phyloP scores from a whole-genome alignment of 306 rosid genomes.

The Oemleria cerasiformis region DNA sequence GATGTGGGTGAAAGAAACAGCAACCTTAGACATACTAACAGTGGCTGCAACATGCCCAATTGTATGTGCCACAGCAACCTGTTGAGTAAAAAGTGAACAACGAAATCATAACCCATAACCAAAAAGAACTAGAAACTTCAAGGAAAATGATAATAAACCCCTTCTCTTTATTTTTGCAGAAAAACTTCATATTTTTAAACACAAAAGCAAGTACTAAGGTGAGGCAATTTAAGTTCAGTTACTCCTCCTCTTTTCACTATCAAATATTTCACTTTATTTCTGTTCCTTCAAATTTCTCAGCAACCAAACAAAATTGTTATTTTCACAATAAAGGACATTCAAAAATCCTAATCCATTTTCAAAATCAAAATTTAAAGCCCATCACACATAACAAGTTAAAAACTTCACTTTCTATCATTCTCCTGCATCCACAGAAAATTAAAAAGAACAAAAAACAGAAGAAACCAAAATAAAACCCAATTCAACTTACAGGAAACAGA shows the following conservation, averaged over 20 bases:
- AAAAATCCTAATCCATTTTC: background rate
- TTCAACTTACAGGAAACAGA: slow-evolving; percentile 78
- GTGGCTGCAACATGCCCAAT: slow-evolving; percentile 99
- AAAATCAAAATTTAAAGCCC: slow-evolving; percentile 4
- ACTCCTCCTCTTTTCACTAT: background rate
- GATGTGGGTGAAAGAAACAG: slow-evolving; percentile 95
- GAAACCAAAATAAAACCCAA: slow-evolving; percentile 23
- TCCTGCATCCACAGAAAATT: slow-evolving; percentile 19
- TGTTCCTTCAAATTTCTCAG: slow-evolving; percentile 30
- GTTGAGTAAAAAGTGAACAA: slow-evolving; percentile 16
- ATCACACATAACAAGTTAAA: slow-evolving; percentile 26
- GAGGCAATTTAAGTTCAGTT: background rate
- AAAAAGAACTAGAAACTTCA: slow-evolving; percentile 14
- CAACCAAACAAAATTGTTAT: slow-evolving; percentile 41
- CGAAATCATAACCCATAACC: slow-evolving; percentile 18
- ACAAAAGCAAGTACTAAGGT: background rate
- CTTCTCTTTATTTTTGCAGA: background rate
- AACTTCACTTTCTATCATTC: slow-evolving; percentile 28
- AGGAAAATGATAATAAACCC: slow-evolving; percentile 3
- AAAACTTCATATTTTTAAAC: background rate
- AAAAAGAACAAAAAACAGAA: background rate
- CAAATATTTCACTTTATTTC: slow-evolving; percentile 10
- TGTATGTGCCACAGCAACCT: slow-evolving; percentile 98
- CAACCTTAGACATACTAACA: slow-evolving; percentile 98
- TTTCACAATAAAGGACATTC: background rate